Conservation (phyloP, 768 basidiomycete species). For the Lepiota venenata region DNA sequence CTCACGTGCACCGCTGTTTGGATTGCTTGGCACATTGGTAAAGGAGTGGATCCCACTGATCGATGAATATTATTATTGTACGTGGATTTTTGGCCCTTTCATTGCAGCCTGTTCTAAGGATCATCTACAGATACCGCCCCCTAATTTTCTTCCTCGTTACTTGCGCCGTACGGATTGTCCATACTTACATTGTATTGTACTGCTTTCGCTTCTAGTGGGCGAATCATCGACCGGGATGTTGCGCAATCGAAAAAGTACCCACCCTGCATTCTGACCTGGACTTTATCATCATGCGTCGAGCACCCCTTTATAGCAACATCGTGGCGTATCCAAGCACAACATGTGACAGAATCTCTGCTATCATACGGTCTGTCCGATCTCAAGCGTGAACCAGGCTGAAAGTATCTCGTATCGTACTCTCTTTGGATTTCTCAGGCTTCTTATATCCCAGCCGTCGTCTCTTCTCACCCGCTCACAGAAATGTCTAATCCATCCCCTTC, state of each 20-base stretch:
- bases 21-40: slow-evolving; percentile 65
- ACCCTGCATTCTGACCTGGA: background rate
- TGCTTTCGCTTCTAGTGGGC: background rate
- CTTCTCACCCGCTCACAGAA: slow-evolving; percentile 12
- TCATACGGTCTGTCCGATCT: slow-evolving; percentile 5
- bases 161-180: background rate
- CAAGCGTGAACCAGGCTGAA: slow-evolving; percentile 6
- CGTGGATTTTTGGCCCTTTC: slow-evolving; percentile 25
- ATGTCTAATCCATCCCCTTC: slow-evolving; percentile 24
- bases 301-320: background rate
- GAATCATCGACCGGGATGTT: slow-evolving; percentile 1
- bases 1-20: slow-evolving; percentile 57
- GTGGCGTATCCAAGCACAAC: background rate
- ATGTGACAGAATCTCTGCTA: slow-evolving; percentile 5
- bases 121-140: slow-evolving; percentile 36
- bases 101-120: background rate
- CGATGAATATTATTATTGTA: slow-evolving; percentile 90
- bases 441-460: background rate
- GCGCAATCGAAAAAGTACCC: slow-evolving; percentile 4
- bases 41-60: slow-evolving; percentile 89
- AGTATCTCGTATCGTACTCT: background rate
- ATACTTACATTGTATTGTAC: slow-evolving; percentile 6
- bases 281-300: slow-evolving; percentile 7
- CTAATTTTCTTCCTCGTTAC: slow-evolving; percentile 19
- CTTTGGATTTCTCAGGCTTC: slow-evolving; percentile 7